Conservation (phyloP, 257 asterid genomes). For the Nyctanthes arbortristis region DNA sequence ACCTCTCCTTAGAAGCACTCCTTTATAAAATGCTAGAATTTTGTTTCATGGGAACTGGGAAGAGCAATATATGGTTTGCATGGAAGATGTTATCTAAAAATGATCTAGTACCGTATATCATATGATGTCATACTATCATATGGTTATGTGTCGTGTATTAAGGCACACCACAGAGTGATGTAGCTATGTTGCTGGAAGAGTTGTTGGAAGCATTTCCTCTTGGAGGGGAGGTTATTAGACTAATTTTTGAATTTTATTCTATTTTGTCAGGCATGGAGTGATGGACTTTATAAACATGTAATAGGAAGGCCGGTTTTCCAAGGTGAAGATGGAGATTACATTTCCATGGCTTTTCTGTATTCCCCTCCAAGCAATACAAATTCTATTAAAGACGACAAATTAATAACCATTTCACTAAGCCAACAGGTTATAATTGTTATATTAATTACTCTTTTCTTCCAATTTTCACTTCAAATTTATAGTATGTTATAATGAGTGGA, state of each 20-base stretch:
- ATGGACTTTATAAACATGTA: slow-evolving; percentile 66
- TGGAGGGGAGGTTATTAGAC: too few relatives aligned
- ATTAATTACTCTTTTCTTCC: slow-evolving; percentile 40
- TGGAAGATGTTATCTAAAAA: too few relatives aligned
- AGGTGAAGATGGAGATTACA: slow-evolving; percentile 38
- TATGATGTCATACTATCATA: too few relatives aligned
- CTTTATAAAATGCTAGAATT: too few relatives aligned
- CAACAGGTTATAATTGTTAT: slow-evolving; percentile 53
- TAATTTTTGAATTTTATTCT: not conserved
- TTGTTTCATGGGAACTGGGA: too few relatives aligned
- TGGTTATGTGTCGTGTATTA: too few relatives aligned
- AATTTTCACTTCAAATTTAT: slow-evolving; percentile 38
- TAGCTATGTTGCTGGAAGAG: too few relatives aligned
- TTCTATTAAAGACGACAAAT: slow-evolving; percentile 21
- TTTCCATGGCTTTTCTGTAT: slow-evolving; percentile 66
- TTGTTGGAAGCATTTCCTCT: too few relatives aligned
- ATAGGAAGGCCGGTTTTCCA: slow-evolving; percentile 70
- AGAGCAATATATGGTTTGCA: too few relatives aligned
- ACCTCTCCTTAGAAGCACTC: too few relatives aligned
- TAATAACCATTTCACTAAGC: slow-evolving; percentile 51
- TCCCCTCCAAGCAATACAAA: slow-evolving; percentile 37
- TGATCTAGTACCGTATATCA: too few relatives aligned
- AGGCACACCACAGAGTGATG: too few relatives aligned
- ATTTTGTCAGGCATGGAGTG: slow-evolving; percentile 51
- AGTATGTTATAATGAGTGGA: slow-evolving; percentile 21